Percentiles rank a stretch among this genome's conserved stretches.
Evolutionary conservation across 176 grass and related monocot species (phyloP).

Genomic region (sorghum (Sorghum bicolor)): Sorghum_bicolor_NCBIv3 NC_012871.2:77336501-77337000

Average conservation of each 20-base stretch:
- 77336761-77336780: conserved; percentile 69
- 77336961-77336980: conserved; percentile 47
- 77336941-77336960: conserved; percentile 64
- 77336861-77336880: conserved; percentile 59
- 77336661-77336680: conserved; percentile 70
- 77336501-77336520: conserved; percentile 75
- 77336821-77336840: conserved; percentile 92
- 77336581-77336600: conserved; percentile 77
- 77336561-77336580: conserved; percentile 65
- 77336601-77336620: conserved; percentile 82
- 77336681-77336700: conserved; percentile 51
- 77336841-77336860: conserved; percentile 80
- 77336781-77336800: conserved; percentile 43
- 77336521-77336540: conserved; percentile 69
- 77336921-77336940: conserved; percentile 55
- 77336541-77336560: conserved; percentile 64
- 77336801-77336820: conserved; percentile 89
- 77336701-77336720: conserved; percentile 87
- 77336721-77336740: conserved; percentile 74
- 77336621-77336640: conserved; percentile 68
- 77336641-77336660: conserved; percentile 75
- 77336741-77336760: conserved; percentile 89
- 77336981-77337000: conserved; percentile 71
- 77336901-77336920: conserved; percentile 59
- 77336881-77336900: conserved; percentile 59